Conservation (phyloP, 1,284 basidiomycete species). For the Leccinum pallidistipes region DNA sequence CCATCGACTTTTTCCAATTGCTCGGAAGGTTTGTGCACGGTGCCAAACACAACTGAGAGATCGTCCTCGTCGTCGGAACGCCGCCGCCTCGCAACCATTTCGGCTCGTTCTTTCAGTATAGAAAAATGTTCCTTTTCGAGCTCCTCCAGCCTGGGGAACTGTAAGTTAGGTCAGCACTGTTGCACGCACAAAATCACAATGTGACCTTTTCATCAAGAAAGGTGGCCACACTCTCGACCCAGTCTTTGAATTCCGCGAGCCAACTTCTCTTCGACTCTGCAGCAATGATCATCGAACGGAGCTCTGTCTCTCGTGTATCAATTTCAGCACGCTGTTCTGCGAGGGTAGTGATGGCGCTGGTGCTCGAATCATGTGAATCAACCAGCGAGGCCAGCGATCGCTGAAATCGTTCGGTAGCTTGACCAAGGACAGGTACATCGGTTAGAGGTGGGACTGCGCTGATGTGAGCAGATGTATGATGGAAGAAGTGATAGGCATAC, state of each 20-base stretch:
- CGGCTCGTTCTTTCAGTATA: constrained; percentile 72
- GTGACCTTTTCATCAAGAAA: constrained; percentile 91
- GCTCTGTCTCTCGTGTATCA: constrained; percentile 73
- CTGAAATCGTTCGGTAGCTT: constrained; percentile 58
- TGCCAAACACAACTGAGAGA: constrained; percentile 71
- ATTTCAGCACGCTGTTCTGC: constrained; percentile 70
- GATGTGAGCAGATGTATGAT: constrained; percentile 15
- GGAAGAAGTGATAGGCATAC: constrained; percentile 45
- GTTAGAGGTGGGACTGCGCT: constrained; percentile 58
- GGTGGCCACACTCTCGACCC: constrained; percentile 84
- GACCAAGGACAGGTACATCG: constrained; percentile 56
- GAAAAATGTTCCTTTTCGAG: constrained; percentile 82
- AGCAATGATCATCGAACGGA: constrained; percentile 76
- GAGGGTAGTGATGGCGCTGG: constrained; percentile 59
- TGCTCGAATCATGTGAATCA: constrained; percentile 69
- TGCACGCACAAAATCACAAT: constrained; percentile 3
- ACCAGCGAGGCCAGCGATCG: constrained; percentile 67
- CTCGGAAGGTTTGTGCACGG: constrained; percentile 38
- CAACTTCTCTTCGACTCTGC: constrained; percentile 86
- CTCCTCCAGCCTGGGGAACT: constrained; percentile 84
- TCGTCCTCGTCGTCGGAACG: constrained; percentile 81
- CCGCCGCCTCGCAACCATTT: constrained; percentile 69
- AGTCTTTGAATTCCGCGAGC: constrained; percentile 83
- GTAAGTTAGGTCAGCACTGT: constrained; percentile 10
- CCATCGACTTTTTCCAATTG: constrained; percentile 60